Base-by-base conservation (phyloP, 352 stramenopile species). In the Phytopythium delawarense region DNA sequence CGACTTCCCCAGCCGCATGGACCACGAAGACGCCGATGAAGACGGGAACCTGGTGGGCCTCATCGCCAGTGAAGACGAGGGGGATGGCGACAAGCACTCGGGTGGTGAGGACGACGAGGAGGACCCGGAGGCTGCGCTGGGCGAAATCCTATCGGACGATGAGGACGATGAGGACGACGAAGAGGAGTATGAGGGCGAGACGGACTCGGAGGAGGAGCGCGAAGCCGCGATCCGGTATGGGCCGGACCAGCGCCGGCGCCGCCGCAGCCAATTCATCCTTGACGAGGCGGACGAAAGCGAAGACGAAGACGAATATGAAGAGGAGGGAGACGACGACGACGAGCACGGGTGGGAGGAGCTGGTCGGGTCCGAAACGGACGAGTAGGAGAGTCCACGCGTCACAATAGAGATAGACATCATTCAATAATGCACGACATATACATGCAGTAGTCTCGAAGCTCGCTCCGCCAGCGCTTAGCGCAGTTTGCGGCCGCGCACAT, bases 21-120 rank as follows among this genome's bases (percentile, higher is more conserved):
- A 91, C 61, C 70, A 91, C 35, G 87, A 92, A 74, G 87, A 94
- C 39, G 79, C 84, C 0, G 83, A 96, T 32, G 87, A 91, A 57
- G 84, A 92, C 51, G 87, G 84, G 11, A 96, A 96, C 55, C 53
- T 96, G 15, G 82, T 81, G 37, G 87, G 80, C 0, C 71, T 94
- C 30, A 75, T 91, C 30, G 79, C 64, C 16, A 74, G 84, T 45
- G 81, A 92, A 16, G 84, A 88, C 48, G 89, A 81, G 30, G 82
- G 76, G 45, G 83, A 79, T 3, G 69, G 75, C 9, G 69, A 76
- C 21, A 72, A 61, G 9, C 72, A 79, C 15, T 64, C 70, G 1
- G 80, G 83, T 1, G 77, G 79, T 20, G 75, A 76, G 5, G 78
- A 75, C 2, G 65, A 79, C 25, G 77, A 74, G 7, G 30, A 35